Evolutionary conservation across 176 grass and related monocot species (phyloP).

Genomic region (Avena insularis): DNA sequence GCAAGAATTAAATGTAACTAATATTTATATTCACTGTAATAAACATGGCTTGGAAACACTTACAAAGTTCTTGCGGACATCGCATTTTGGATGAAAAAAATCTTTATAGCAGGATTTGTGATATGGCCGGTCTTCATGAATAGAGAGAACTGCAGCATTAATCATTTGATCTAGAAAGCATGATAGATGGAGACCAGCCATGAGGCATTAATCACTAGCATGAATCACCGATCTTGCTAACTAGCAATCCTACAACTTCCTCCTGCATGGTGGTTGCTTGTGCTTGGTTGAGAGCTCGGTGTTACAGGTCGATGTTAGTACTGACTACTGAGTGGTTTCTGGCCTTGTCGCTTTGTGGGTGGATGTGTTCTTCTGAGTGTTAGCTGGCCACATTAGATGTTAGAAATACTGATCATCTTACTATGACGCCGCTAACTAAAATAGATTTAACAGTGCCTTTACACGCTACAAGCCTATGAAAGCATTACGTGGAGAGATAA

Average conservation of each 20-base stretch:
- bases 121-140: conserved; percentile 78
- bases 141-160: conserved; percentile 65
- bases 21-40: neutral
- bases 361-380: neutral
- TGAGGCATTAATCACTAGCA: no score
- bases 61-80: conserved; percentile 85
- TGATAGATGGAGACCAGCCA: neutral
- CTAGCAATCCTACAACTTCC: neutral
- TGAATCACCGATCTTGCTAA: neutral
- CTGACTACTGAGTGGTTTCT: neutral
- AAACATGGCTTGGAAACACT: conserved; percentile 38
- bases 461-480: neutral
- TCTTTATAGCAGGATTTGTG: conserved; percentile 78
- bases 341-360: neutral
- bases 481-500: neutral
- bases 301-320: neutral
- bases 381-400: neutral
- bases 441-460: neutral
- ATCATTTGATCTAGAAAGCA: conserved; percentile 33
- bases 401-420: neutral
- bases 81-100: conserved; percentile 85
- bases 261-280: conserved; percentile 1
- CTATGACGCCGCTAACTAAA: neutral
- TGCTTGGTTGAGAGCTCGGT: neutral
- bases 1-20: conserved; percentile 25